These are phyloP conservation scores for Simmondsia chinensis DNA, from an alignment of 148 eudicot genomes.

Conservation along the genomic window DNA sequence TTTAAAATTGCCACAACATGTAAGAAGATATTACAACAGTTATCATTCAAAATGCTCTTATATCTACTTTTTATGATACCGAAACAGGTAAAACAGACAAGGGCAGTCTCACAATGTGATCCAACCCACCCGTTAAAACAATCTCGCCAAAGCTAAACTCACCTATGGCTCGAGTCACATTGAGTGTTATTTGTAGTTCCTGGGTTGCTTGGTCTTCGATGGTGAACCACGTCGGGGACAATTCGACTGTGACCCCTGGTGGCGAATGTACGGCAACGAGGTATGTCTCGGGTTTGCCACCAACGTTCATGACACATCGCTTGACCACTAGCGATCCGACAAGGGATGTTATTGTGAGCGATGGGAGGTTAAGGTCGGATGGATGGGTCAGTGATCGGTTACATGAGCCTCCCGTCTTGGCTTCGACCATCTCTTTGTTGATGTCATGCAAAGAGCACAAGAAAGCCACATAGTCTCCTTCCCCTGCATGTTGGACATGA, in stretches of 20 bases:
- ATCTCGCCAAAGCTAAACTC: constrained; percentile 71
- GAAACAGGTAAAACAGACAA: constrained; percentile 56
- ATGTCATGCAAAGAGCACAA: constrained; percentile 70
- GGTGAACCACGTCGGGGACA: constrained; percentile 64
- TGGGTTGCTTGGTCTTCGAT: constrained; percentile 41
- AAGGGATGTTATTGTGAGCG: constrained; percentile 57
- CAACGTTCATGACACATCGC: constrained; percentile 47
- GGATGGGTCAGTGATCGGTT: constrained; percentile 38
- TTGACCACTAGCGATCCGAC: constrained; percentile 24
- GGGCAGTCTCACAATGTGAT: constrained; percentile 70
- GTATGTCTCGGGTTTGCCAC: constrained; percentile 57
- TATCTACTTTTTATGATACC: constrained; percentile 5
- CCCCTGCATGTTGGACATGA: constrained; percentile 33
- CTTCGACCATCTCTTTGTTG: constrained; percentile 36
- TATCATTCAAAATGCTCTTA: neutral
- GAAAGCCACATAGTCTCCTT: constrained; percentile 71
- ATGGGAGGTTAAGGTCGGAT: constrained; percentile 83
- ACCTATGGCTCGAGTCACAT: constrained; percentile 33
- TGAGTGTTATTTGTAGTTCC: constrained; percentile 44
- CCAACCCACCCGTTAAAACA: constrained; percentile 67
- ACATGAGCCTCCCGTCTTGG: constrained; percentile 77
- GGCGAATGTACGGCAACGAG: constrained; percentile 47
- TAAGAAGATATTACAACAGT: too few species aligned
- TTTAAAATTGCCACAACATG: too few species aligned
- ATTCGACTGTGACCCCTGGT: constrained; percentile 36